Evolutionary conservation across 2,329 filamentous ascomycete species (phyloP), one percentile per base, ranked within the genome.

Genomic region (Metarhizium humberi): DNA sequence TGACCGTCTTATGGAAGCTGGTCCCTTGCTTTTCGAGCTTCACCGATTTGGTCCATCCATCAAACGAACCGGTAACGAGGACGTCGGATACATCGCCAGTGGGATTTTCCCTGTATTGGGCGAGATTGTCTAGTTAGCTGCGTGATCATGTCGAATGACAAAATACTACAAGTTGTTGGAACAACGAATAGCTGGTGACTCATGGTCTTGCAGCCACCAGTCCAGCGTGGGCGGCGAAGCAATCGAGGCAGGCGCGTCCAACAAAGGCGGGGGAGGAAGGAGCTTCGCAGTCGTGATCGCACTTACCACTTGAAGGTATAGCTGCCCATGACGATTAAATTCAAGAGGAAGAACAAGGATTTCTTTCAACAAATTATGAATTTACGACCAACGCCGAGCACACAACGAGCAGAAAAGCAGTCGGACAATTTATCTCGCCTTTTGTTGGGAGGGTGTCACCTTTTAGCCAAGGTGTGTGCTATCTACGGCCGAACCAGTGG

Each of bases 41-140:
- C 70, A 92, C 82, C 55, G 84, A 90, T 78, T 94, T 92, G 62
- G 81, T 80, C 94, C 94, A 99, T 75, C 90, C 81, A 74, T 97
- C 92, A 69, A 97, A 97, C 60, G 89, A 92, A 69, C 94, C 94
- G 45, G 92, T 97, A 64, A 97, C 94, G 73, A 87, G 54, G 34
- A 58, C 45, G 36, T 58, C 55, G 50, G 57, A 92, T 71, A 97
- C 92, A 69, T 95, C 88, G 63, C 85, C 80, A 69, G 88, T 92
- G 64, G 84, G 78, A 71, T 94, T 86, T 68, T 87, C 84, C 92
- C 92, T 96, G 73, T 63, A 66, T 49, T 42, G 34, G 25, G 20
- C 20, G 6, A 46, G 48, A 50, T 52, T 38, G 52, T 32, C 16
- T 10, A 42, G 56, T 60, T 56, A 58, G 57, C 54, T 34, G 30